Percentiles rank a stretch among this genome's conserved stretches.
phyloP scores from a whole-genome alignment of 352 stramenopile genomes.

The Phytophthora fragariaefolia region DNA sequence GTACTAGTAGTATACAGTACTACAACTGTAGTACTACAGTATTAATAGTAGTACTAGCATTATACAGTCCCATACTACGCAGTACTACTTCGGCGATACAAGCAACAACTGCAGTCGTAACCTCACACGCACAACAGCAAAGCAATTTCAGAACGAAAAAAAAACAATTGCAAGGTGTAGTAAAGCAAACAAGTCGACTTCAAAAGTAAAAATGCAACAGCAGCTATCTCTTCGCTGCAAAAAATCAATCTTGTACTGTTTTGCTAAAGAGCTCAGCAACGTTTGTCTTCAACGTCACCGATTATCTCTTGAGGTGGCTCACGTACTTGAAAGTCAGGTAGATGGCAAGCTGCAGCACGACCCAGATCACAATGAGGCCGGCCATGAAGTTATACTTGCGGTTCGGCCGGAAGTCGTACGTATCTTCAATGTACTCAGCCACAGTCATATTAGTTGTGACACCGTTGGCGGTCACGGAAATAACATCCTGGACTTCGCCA shows the following conservation, averaged over 20 bases:
- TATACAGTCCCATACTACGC: no score
- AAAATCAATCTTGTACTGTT: slow-evolving; percentile 7
- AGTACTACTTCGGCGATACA: no score
- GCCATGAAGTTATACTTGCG: slow-evolving; percentile 56
- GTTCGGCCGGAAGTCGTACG: slow-evolving; percentile 59
- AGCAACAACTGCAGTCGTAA: no score
- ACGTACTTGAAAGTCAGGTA: slow-evolving; percentile 75
- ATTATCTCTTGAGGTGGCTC: slow-evolving; percentile 70
- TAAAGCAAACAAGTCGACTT: slow-evolving; percentile 18
- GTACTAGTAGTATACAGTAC: no score
- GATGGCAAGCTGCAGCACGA: slow-evolving; percentile 56
- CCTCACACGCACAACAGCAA: no score
- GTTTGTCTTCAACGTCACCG: slow-evolving; percentile 13
- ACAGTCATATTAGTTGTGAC: slow-evolving; percentile 31
- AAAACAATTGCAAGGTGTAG: neutral
- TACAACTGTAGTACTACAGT: no score
- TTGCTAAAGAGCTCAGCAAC: neutral
- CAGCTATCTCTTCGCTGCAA: slow-evolving; percentile 26
- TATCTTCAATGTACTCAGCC: slow-evolving; percentile 36
- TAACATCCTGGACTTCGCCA: slow-evolving; percentile 35
- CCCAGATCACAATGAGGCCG: slow-evolving; percentile 63
- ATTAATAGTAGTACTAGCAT: no score
- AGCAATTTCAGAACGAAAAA: neutral
- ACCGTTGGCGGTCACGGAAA: slow-evolving; percentile 14
- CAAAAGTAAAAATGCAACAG: slow-evolving; percentile 12